Percentiles rank a stretch among this genome's conserved stretches.
These are phyloP conservation scores for Diplocarpon rosae DNA, from an alignment of 2,329 filamentous ascomycete species.

Conservation along the genomic window DNA sequence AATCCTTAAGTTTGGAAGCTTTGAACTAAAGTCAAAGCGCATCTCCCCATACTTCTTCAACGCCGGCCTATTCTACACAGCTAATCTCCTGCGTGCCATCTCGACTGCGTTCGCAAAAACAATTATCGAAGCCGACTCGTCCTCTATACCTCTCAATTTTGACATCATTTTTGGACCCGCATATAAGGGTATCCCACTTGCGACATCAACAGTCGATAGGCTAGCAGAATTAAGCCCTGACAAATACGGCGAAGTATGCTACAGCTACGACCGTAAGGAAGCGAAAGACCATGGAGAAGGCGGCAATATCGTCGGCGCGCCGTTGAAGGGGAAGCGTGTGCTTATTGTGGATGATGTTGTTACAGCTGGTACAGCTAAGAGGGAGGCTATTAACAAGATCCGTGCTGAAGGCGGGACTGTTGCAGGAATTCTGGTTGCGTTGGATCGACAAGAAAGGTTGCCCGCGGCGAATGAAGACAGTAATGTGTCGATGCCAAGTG, in stretches of 20 bases:
- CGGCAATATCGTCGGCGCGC: slow-evolving; percentile 80
- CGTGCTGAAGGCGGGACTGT: slow-evolving; percentile 73
- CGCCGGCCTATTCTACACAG: slow-evolving; percentile 79
- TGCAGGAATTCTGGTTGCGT: slow-evolving; percentile 76
- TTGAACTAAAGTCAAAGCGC: slow-evolving; percentile 86
- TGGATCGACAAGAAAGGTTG: slow-evolving; percentile 80
- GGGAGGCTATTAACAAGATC: slow-evolving; percentile 87
- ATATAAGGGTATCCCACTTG: slow-evolving; percentile 90
- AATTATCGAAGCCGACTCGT: slow-evolving; percentile 37
- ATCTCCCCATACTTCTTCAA: slow-evolving; percentile 97
- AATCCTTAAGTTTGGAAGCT: slow-evolving; percentile 71
- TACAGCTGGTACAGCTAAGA: slow-evolving; percentile 86
- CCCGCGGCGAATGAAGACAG: slow-evolving; percentile 41
- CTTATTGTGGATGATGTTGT: slow-evolving; percentile 89
- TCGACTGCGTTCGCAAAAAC: slow-evolving; percentile 68
- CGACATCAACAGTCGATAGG: slow-evolving; percentile 64
- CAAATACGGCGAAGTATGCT: slow-evolving; percentile 60
- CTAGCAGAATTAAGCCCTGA: slow-evolving; percentile 57
- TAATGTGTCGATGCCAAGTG: slow-evolving; percentile 59
- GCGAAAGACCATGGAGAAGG: slow-evolving; percentile 94
- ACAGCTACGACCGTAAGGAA: slow-evolving; percentile 93
- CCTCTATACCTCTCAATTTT: too few relatives aligned
- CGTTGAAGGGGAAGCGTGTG: slow-evolving; percentile 72
- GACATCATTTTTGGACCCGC: slow-evolving; percentile 78
- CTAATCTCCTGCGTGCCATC: slow-evolving; percentile 65